These are phyloP conservation scores for Zopfia rhizophila DNA, from an alignment of 2,329 filamentous ascomycete genomes.

Conservation along the genomic window DNA sequence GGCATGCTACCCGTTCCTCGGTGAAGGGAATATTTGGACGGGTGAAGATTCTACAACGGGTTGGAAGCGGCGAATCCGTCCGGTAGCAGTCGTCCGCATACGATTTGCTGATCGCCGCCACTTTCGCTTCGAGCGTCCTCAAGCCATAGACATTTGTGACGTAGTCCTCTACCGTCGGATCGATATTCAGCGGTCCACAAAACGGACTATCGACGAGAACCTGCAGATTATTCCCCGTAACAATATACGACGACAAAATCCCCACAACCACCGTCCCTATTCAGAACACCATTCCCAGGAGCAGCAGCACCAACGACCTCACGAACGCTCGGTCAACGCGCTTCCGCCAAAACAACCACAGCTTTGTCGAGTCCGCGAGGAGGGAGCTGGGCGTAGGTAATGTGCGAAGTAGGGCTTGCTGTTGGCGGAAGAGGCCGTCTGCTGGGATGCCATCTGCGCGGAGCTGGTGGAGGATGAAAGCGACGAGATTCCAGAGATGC, in stretches of 20 bases:
- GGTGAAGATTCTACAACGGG: constrained; percentile 1
- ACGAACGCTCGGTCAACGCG: neutral
- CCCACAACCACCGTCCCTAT: constrained; percentile 18
- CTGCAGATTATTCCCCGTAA: constrained; percentile 18
- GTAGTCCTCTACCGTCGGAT: neutral
- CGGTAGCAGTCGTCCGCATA: constrained; percentile 2
- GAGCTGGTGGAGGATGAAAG: constrained; percentile 5
- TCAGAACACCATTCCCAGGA: constrained; percentile 21
- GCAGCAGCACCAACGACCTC: constrained; percentile 1
- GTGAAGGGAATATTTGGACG: neutral
- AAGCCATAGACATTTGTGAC: neutral
- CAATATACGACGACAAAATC: constrained; percentile 31
- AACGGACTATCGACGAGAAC: constrained; percentile 24
- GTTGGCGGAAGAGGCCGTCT: constrained; percentile 7
- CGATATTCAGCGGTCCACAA: constrained; percentile 15
- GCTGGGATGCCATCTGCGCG: constrained; percentile 7
- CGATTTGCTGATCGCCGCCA: neutral
- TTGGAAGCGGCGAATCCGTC: neutral
- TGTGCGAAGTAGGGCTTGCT: constrained; percentile 10
- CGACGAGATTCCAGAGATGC: constrained; percentile 10
- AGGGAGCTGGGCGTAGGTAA: constrained; percentile 10
- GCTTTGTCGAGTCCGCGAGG: constrained; percentile 7
- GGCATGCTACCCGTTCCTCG: neutral
- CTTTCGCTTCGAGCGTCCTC: too few relatives aligned
- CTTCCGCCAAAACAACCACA: constrained; percentile 2